Base-by-base conservation (phyloP, 2,329 filamentous ascomycete genomes). In the Microdochium trichocladiopsis region DNA sequence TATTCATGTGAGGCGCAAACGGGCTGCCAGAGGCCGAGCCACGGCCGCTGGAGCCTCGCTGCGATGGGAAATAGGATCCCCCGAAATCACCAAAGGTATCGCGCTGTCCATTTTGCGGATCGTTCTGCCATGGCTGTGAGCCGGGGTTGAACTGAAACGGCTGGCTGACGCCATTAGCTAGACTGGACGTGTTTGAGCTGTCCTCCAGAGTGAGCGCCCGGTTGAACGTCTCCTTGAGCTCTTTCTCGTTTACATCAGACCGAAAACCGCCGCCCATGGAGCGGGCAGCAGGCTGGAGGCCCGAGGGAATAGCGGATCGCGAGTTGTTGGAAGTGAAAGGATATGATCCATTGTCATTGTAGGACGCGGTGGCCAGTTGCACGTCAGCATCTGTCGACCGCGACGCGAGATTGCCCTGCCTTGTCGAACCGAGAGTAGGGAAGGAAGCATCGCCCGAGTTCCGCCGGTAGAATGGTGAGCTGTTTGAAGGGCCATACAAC, bases 131-230 rank as follows among this genome's bases (percentile, higher is more conserved):
- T 2, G 74, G 56, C 56, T 75, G 72, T 4, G 74, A 74, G 8
- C 64, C 69, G 1, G 76, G 72, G 55, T 79, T 77, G 55, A 74
- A 64, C 55, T 75, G 73, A 58, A 77, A 77, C 5, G 69, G 64
- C 50, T 70, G 70, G 25, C 52, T 53, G 2, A 55, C 54, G 2
- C 57, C 56, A 47, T 56, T 60, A 48, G 54, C 61, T 25, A 58
- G 54, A 11, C 57, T 60, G 50, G 58, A 63, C 12, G 56, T 52
- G 25, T 64, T 66, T 2, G 58, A 23, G 9, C 41, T 54, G 25
- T 69, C 67, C 16, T 70, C 67, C 21, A 77, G 51, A 2, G 56
- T 60, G 23, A 74, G 53, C 14, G 61, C 58, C 31, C 66, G 69
- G 45, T 56, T 54, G 49, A 73, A 66, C 22, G 65, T 62, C 2